phyloP scores from a whole-genome alignment of 768 basidiomycete genomes.

The Tulasnella sp. region DNA sequence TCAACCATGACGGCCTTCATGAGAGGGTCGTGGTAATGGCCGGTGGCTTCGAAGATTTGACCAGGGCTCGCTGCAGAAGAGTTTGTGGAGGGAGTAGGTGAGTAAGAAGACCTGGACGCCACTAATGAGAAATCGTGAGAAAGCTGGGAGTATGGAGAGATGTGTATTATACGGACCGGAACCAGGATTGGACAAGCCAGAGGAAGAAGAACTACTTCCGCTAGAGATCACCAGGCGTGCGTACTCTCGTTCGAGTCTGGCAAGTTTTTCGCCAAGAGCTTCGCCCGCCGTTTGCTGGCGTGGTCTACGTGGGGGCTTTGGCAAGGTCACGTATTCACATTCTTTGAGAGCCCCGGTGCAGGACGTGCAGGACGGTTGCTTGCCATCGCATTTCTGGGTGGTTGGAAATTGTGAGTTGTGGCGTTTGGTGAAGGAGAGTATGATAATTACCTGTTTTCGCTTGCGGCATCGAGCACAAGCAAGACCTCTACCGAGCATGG shows the following conservation, averaged over 20 bases:
- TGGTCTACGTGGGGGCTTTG: no score
- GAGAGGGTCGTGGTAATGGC: background rate
- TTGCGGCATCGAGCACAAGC: background rate
- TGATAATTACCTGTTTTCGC: slow-evolving; percentile 1
- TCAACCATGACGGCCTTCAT: background rate
- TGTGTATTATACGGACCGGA: background rate
- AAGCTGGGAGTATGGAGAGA: background rate
- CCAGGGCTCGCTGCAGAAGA: background rate
- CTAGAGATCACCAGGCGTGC: background rate
- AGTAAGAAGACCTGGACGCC: background rate
- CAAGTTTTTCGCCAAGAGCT: background rate
- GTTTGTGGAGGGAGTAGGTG: background rate
- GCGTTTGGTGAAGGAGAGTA: background rate
- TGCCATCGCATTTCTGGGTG: background rate
- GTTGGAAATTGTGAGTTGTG: background rate
- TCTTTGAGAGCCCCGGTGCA: background rate
- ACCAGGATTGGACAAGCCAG: background rate
- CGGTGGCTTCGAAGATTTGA: background rate
- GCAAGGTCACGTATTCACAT: background rate
- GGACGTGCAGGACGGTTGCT: background rate
- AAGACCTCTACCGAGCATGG: slow-evolving; percentile 3
- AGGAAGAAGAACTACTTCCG: background rate
- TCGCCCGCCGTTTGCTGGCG: background rate
- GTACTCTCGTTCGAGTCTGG: background rate
- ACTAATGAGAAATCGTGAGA: background rate